phyloP scores from a whole-genome alignment of 2,329 filamentous ascomycete species.

The Cercospora nicotianae region DNA sequence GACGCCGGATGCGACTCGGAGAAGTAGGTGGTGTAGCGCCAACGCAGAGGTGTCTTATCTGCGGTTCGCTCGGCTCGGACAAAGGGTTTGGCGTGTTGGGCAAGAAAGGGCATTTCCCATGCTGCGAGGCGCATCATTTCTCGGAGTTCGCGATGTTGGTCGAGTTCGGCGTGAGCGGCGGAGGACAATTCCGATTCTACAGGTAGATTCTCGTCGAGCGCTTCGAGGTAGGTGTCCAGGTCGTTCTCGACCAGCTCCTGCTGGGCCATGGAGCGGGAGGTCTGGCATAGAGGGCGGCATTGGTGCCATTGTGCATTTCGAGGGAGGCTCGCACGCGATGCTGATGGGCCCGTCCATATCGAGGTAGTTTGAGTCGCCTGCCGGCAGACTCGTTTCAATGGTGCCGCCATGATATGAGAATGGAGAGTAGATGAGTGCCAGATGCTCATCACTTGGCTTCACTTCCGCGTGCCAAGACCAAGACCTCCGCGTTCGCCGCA shows the following conservation, averaged over 20 bases:
- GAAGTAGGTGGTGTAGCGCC: slow-evolving; percentile 96
- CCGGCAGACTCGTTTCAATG: slow-evolving; percentile 34
- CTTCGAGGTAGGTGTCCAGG: slow-evolving; percentile 18
- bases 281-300: slow-evolving; percentile 18
- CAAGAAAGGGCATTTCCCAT: slow-evolving; percentile 93
- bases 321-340: background rate
- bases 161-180: slow-evolving; percentile 81
- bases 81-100: slow-evolving; percentile 79
- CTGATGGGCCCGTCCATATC: slow-evolving; percentile 15
- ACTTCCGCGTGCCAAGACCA: slow-evolving; percentile 13
- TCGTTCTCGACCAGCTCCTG: slow-evolving; percentile 17
- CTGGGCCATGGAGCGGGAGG: slow-evolving; percentile 14
- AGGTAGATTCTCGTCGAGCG: slow-evolving; percentile 25
- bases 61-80: slow-evolving; percentile 59
- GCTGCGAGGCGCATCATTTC: slow-evolving; percentile 83
- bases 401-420: slow-evolving; percentile 31
- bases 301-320: slow-evolving; percentile 18
- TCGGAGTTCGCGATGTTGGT: slow-evolving; percentile 82
- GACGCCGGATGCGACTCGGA: slow-evolving; percentile 89
- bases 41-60: slow-evolving; percentile 68
- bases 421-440: slow-evolving; percentile 3
- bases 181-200: slow-evolving; percentile 83
- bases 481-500: slow-evolving; percentile 23
- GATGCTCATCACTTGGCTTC: slow-evolving; percentile 17
- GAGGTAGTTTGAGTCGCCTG: slow-evolving; percentile 27